Percentiles rank a stretch among this genome's conserved stretches.
phyloP scores from a whole-genome alignment of 495 filamentous ascomycete species.

The Xylaria palmicola region DNA sequence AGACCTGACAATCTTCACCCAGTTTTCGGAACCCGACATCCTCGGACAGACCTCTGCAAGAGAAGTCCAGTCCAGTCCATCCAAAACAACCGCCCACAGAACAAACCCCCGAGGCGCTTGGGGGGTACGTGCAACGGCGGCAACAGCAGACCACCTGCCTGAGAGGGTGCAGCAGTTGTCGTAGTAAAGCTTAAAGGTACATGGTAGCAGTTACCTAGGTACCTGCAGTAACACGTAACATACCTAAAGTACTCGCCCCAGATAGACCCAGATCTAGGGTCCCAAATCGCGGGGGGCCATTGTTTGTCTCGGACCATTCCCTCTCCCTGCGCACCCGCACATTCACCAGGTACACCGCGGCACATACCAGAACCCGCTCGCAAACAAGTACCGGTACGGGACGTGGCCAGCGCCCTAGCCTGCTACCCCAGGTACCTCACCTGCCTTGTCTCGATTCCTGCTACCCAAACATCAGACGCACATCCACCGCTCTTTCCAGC shows the following conservation, averaged over 20 bases:
- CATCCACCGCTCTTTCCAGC: conserved; percentile 21
- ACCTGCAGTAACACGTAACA: conserved; percentile 9
- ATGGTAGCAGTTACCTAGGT: not conserved
- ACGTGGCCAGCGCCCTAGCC: not conserved
- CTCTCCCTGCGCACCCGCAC: not conserved
- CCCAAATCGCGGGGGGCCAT: conserved; percentile 13
- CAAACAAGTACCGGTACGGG: conserved; percentile 3
- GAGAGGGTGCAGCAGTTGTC: too few relatives aligned
- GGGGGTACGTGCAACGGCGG: not conserved
- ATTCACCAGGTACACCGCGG: not conserved
- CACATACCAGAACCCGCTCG: conserved; percentile 2
- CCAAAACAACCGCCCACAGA: not conserved
- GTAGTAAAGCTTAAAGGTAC: not conserved
- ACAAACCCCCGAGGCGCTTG: not conserved
- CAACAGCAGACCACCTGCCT: too few relatives aligned
- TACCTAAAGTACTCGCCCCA: conserved; percentile 8
- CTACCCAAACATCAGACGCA: conserved; percentile 7
- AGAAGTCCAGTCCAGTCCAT: not conserved
- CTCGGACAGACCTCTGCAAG: not conserved
- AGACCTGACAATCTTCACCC: conserved; percentile 1
- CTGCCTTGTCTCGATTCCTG: not conserved
- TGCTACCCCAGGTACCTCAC: not conserved
- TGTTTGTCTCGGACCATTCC: conserved; percentile 12
- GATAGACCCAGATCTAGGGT: conserved; percentile 11
- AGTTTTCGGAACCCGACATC: conserved; percentile 10